Conservation (phyloP, 306 rosid genomes). For the Gastrolobium bilobum region DNA sequence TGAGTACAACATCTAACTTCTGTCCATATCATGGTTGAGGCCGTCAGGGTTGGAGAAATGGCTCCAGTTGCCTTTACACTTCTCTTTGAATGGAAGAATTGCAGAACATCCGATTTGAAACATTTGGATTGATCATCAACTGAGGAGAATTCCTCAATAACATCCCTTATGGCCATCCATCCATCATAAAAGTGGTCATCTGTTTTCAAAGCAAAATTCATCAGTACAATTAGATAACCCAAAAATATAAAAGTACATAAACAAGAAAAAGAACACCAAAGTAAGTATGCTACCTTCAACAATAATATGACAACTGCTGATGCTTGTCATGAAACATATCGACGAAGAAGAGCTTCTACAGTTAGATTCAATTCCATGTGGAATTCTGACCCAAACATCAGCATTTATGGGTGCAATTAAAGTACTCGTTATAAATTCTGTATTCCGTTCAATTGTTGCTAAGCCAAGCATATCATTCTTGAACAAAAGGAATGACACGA, state of each 20-base stretch:
- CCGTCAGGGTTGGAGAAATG: slow-evolving; percentile 48
- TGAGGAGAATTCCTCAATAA: slow-evolving; percentile 64
- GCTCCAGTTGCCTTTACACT: slow-evolving; percentile 51
- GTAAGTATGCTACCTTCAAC: slow-evolving; percentile 69
- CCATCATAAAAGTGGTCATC: slow-evolving; percentile 67
- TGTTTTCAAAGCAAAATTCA: slow-evolving; percentile 46
- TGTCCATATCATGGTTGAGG: slow-evolving; percentile 53
- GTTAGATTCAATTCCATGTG: slow-evolving; percentile 57
- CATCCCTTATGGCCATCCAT: slow-evolving; percentile 68
- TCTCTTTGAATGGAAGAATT: slow-evolving; percentile 71
- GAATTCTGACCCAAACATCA: slow-evolving; percentile 89
- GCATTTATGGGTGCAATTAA: slow-evolving; percentile 75
- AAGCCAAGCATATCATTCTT: slow-evolving; percentile 59
- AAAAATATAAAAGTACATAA: slow-evolving; percentile 28
- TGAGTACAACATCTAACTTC: slow-evolving; percentile 69
- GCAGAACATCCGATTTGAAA: slow-evolving; percentile 82
- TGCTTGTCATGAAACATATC: slow-evolving; percentile 65
- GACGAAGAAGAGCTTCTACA: slow-evolving; percentile 50
- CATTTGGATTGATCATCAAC: slow-evolving; percentile 68
- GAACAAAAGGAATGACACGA: slow-evolving; percentile 62
- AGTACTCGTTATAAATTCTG: slow-evolving; percentile 51
- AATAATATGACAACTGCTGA: slow-evolving; percentile 71
- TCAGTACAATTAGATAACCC: slow-evolving; percentile 38
- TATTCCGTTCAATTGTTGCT: slow-evolving; percentile 49
- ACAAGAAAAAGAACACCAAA: slow-evolving; percentile 23